Percentiles rank a stretch among this genome's conserved stretches.
These are phyloP conservation scores for Cyberlindnera subsufficiens DNA, from an alignment of 805 yeast genomes.

Conservation along the genomic window DNA sequence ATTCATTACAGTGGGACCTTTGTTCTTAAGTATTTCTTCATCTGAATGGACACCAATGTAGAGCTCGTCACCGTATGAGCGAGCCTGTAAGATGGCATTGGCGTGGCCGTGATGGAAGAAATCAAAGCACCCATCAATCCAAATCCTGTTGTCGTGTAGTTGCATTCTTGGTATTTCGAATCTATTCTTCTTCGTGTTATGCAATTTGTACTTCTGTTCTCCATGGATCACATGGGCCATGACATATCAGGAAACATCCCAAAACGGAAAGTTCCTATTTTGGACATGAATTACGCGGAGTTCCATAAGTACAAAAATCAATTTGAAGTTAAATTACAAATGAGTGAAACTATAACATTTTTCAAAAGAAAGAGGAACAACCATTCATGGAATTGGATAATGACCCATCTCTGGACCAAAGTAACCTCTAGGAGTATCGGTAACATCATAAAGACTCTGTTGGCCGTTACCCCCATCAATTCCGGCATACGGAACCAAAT, in stretches of 20 bases:
- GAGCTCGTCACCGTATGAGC: constrained; percentile 70
- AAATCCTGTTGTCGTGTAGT: constrained; percentile 39
- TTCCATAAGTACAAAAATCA: no score
- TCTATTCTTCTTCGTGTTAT: no score
- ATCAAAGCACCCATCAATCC: constrained; percentile 99
- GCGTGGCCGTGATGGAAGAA: constrained; percentile 98
- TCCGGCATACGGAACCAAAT: constrained; percentile 32
- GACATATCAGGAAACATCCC: no score
- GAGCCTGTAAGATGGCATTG: constrained; percentile 92
- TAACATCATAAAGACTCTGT: constrained; percentile 6
- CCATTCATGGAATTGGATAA: constrained; percentile 8
- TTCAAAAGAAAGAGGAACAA: not conserved
- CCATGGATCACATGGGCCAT: no score
- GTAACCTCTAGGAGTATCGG: constrained; percentile 14
- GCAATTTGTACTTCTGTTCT: no score
- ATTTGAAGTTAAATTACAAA: no score
- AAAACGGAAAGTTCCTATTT: no score
- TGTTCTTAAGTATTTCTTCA: constrained; percentile 73
- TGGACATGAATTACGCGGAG: no score
- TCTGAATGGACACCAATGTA: constrained; percentile 91
- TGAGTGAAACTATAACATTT: no score
- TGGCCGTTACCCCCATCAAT: constrained; percentile 31
- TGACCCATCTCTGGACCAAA: constrained; percentile 17
- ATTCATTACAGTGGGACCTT: constrained; percentile 93
- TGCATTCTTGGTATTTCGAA: no score